Conservation (phyloP, 306 rosid genomes). For the Abrus precatorius region DNA sequence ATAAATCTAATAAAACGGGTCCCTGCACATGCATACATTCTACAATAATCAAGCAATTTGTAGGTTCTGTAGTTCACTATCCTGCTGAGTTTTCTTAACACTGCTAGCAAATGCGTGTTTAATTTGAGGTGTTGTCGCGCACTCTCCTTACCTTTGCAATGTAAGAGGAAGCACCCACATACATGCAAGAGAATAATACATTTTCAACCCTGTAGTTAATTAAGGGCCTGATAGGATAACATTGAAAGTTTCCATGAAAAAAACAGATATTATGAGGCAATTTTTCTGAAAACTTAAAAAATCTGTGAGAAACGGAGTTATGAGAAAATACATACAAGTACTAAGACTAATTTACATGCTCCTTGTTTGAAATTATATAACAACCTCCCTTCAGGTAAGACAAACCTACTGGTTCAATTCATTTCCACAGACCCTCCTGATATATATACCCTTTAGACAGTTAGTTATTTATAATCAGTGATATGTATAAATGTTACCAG, state of each 20-base stretch:
- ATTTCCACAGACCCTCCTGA: too few relatives aligned
- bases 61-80: neutral
- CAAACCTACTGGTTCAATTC: conserved; percentile 20
- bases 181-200: neutral
- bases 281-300: too few relatives aligned
- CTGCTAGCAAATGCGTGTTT: conserved; percentile 2
- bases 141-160: neutral
- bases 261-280: too few relatives aligned
- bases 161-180: conserved; percentile 19
- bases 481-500: too few relatives aligned
- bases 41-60: neutral
- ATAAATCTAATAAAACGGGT: conserved; percentile 10
- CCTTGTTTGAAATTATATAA: conserved; percentile 9
- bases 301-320: too few relatives aligned
- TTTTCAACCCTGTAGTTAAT: neutral
- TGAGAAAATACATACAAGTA: too few relatives aligned
- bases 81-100: conserved; percentile 27
- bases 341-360: too few relatives aligned
- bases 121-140: neutral
- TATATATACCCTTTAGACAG: too few relatives aligned
- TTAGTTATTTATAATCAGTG: too few relatives aligned
- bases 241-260: too few relatives aligned
- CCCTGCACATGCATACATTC: neutral
- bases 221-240: too few relatives aligned
- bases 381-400: neutral